These are phyloP conservation scores for Physaria fendleri DNA, from an alignment of 345 rosid species.

Conservation along the genomic window DNA sequence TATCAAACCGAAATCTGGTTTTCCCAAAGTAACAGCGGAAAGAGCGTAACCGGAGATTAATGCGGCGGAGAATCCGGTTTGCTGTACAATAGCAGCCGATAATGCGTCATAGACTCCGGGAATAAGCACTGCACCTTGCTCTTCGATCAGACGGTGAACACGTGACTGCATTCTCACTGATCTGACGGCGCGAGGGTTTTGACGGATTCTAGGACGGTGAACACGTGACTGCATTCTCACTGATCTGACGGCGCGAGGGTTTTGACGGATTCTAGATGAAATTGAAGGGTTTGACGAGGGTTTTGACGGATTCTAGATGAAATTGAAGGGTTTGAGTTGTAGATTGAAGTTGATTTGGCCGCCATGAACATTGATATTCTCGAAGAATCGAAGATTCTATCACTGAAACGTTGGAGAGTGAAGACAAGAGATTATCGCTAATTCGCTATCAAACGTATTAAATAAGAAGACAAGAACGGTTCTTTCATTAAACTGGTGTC, in stretches of 20 bases:
- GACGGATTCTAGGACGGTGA: conserved; percentile 7
- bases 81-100: conserved; percentile 39
- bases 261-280: conserved; percentile 7
- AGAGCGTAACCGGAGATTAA: conserved; percentile 44
- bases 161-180: conserved; percentile 31
- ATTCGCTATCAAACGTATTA: not conserved
- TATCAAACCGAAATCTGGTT: conserved; percentile 47
- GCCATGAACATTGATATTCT: conserved; percentile 23
- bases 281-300: no score
- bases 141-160: conserved; percentile 39
- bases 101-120: conserved; percentile 51
- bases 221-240: conserved; percentile 24
- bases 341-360: conserved; percentile 18
- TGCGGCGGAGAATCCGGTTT: conserved; percentile 38
- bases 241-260: conserved; percentile 7
- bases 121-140: conserved; percentile 40
- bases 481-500: not conserved
- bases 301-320: no score
- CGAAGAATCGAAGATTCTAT: not conserved
- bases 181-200: not conserved
- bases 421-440: not conserved
- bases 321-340: not conserved
- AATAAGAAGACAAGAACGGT: not conserved
- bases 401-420: not conserved
- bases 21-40: conserved; percentile 42